Percentiles rank a stretch among this genome's conserved stretches.
phyloP scores from a whole-genome alignment of 176 grass and related monocot genomes.

The Oryza meyeriana region DNA sequence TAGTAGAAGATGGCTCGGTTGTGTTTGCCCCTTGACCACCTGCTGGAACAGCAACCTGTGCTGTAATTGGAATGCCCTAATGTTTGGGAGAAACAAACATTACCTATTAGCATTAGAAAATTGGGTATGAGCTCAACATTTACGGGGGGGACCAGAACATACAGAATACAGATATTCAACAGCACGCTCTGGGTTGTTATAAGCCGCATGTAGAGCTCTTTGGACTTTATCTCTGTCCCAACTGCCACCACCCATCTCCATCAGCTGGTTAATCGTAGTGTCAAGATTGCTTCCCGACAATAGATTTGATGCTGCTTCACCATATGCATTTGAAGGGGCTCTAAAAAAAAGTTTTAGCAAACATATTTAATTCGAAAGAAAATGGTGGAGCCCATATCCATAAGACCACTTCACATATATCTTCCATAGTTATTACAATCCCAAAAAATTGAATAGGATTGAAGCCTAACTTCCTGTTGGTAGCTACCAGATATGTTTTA shows the following conservation, averaged over 20 bases:
- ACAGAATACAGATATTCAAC: conserved; percentile 99
- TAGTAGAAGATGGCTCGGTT: conserved; percentile 32
- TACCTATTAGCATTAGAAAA: conserved; percentile 27
- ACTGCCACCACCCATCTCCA: conserved; percentile 96
- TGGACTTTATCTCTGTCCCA: conserved; percentile 87
- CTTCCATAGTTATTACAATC: neutral
- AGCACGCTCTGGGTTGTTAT: conserved; percentile 96
- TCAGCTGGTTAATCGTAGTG: conserved; percentile 67
- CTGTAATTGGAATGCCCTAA: conserved; percentile 84
- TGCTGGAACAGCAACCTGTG: conserved; percentile 69
- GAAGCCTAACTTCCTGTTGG: neutral
- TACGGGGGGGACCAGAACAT: conserved; percentile 12
- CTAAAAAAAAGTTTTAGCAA: conserved; percentile 34
- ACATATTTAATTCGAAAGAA: conserved; percentile 1
- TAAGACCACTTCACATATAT: conserved; percentile 9
- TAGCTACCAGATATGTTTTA: neutral
- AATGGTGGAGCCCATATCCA: neutral
- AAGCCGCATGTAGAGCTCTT: conserved; percentile 78
- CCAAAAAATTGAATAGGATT: neutral
- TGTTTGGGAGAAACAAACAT: conserved; percentile 21
- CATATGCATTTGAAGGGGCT: conserved; percentile 39
- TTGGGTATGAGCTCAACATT: neutral
- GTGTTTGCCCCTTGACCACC: conserved; percentile 44
- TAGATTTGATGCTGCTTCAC: conserved; percentile 68
- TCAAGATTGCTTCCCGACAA: conserved; percentile 62